Conservation (phyloP, 257 asterid species). For the Solanum sejunctum region DNA sequence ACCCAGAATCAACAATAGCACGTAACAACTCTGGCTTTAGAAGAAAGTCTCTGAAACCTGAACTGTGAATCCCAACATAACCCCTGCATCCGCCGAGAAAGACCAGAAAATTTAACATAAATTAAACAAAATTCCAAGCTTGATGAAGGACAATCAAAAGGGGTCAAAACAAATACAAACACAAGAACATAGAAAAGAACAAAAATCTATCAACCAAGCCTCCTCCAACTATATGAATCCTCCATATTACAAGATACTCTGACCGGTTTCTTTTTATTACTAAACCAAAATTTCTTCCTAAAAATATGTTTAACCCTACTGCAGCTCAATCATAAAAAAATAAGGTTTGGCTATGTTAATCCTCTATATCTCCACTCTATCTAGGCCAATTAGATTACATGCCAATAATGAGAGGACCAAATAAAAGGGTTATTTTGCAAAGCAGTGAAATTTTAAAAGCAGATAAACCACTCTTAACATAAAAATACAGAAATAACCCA, state of each 20-base stretch:
- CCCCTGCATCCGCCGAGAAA: constrained; percentile 13
- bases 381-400: neutral
- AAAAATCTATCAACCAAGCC: neutral
- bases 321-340: neutral
- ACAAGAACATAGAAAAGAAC: neutral
- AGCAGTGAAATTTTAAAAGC: neutral
- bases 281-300: neutral
- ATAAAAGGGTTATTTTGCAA: neutral
- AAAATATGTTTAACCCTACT: neutral
- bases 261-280: neutral
- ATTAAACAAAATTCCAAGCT: neutral
- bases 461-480: neutral
- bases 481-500: neutral
- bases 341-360: neutral
- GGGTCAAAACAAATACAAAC: neutral
- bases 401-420: neutral
- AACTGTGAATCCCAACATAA: constrained; percentile 35
- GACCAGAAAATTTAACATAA: neutral
- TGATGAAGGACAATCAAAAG: neutral
- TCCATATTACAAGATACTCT: neutral
- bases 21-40: constrained; percentile 39
- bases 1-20: constrained; percentile 38
- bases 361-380: neutral
- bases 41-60: constrained; percentile 42
- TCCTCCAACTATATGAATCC: neutral